These are phyloP conservation scores for Kalanchoe fedtschenkoi DNA, from an alignment of 164 flowering plant species.

Conservation along the genomic window DNA sequence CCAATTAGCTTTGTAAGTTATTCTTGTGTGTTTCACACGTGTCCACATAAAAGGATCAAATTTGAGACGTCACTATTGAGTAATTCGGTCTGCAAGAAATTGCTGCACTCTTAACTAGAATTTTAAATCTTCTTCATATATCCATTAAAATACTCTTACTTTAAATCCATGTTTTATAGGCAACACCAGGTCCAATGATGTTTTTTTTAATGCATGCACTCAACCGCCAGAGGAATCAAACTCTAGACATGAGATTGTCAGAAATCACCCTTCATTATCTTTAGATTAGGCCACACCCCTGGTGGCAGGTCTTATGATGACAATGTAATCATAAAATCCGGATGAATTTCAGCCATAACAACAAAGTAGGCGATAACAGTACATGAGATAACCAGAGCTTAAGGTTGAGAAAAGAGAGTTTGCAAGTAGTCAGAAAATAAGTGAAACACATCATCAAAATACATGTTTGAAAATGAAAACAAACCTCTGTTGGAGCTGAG, in stretches of 20 bases:
- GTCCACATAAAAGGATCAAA: neutral
- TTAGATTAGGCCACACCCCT: too few species aligned
- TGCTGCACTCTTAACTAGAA: neutral
- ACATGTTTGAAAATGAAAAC: conserved; percentile 20
- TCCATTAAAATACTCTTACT: too few species aligned
- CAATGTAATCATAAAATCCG: neutral
- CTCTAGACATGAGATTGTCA: too few species aligned
- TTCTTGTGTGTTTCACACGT: neutral
- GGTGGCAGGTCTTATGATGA: too few species aligned
- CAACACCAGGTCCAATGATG: neutral
- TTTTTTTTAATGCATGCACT: too few species aligned
- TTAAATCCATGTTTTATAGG: neutral
- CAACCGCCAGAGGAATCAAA: too few species aligned
- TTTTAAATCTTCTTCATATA: neutral
- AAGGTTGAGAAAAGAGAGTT: neutral
- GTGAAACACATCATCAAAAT: neutral
- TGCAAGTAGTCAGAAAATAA: neutral
- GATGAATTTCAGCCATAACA: neutral
- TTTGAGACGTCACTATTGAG: too few species aligned
- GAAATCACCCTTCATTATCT: too few species aligned
- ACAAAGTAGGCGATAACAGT: neutral
- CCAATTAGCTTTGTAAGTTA: neutral
- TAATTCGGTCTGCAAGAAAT: neutral
- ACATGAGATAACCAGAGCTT: too few species aligned
- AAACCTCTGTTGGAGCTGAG: conserved; percentile 61